Percentiles rank a stretch among this genome's conserved stretches.
Conservation (phyloP, 202 grass and related monocot species). For the Setaria italica region DNA sequence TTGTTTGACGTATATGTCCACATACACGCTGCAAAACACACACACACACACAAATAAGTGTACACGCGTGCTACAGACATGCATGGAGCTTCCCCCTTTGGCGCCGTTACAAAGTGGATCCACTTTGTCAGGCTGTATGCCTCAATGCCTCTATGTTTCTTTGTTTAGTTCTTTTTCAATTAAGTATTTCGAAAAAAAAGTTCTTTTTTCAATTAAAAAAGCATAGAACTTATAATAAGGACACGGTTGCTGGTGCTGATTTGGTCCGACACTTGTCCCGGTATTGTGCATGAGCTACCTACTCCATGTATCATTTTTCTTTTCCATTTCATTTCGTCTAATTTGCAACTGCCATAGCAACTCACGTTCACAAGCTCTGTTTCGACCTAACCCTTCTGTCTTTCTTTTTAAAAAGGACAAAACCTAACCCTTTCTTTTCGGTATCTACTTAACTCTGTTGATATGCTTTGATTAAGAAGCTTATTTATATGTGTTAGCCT, state of each 20-base stretch:
- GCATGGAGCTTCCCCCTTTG: slow-evolving; percentile 29
- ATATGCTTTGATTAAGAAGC: slow-evolving; percentile 10
- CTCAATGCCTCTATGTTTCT: background rate
- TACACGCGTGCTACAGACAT: background rate
- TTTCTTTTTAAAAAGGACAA: background rate
- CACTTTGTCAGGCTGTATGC: slow-evolving; percentile 26
- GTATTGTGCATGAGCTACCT: slow-evolving; percentile 33
- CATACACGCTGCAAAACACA: background rate
- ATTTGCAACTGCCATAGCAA: slow-evolving; percentile 15
- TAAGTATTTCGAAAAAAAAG: no score
- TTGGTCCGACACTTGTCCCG: slow-evolving; percentile 35
- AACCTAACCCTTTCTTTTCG: slow-evolving; percentile 15
- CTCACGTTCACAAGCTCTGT: slow-evolving; percentile 9
- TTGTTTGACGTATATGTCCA: background rate
- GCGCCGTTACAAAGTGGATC: background rate
- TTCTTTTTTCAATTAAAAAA: background rate
- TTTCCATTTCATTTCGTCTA: background rate
- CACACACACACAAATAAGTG: background rate
- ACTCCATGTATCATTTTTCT: slow-evolving; percentile 7
- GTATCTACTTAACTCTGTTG: background rate
- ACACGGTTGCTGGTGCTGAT: slow-evolving; percentile 38
- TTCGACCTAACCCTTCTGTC: slow-evolving; percentile 4
- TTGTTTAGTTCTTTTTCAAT: background rate
- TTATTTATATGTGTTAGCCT: background rate
- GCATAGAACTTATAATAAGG: background rate